A percentile compares a stretch with the other conserved stretches of the same genome.
Conservation (phyloP, 495 filamentous ascomycete genomes). For the Talaromyces adpressus region DNA sequence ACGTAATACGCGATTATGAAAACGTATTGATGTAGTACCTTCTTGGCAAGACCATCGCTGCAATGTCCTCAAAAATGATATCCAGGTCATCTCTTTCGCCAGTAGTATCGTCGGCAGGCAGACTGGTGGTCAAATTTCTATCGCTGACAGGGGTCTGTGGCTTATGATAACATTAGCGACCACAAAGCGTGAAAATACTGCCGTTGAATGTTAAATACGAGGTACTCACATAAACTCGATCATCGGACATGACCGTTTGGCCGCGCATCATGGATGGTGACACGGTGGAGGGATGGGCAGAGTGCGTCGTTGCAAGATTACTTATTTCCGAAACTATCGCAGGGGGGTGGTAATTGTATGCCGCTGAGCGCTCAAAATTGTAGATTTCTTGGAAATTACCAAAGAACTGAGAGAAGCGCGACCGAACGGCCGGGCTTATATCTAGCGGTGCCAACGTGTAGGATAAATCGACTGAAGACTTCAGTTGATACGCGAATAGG, state of each 20-base stretch:
- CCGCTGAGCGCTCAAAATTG: not conserved
- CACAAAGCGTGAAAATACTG: not conserved
- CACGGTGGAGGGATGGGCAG: not conserved
- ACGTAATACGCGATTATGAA: not conserved
- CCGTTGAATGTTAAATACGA: not conserved
- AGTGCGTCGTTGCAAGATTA: not conserved
- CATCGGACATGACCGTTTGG: not conserved
- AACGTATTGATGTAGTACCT: constrained; percentile 7
- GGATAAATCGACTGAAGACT: not conserved
- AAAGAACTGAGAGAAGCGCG: not conserved
- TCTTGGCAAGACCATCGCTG: constrained; percentile 12
- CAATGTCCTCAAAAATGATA: constrained; percentile 19
- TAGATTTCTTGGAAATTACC: not conserved
- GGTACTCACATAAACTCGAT: not conserved
- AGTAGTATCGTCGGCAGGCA: not conserved
- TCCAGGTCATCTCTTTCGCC: constrained; percentile 15
- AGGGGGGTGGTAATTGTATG: not conserved
- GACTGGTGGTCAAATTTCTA: not conserved
- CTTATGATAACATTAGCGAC: not conserved
- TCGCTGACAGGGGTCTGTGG: constrained; percentile 5
- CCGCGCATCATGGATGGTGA: not conserved
- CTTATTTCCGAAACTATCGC: not conserved
- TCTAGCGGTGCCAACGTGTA: not conserved
- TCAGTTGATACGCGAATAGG: constrained; percentile 16
- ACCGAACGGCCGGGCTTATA: constrained; percentile 1